These are phyloP conservation scores for Astrothelium subdiscretum DNA, from an alignment of 495 filamentous ascomycete genomes.

Conservation along the genomic window DNA sequence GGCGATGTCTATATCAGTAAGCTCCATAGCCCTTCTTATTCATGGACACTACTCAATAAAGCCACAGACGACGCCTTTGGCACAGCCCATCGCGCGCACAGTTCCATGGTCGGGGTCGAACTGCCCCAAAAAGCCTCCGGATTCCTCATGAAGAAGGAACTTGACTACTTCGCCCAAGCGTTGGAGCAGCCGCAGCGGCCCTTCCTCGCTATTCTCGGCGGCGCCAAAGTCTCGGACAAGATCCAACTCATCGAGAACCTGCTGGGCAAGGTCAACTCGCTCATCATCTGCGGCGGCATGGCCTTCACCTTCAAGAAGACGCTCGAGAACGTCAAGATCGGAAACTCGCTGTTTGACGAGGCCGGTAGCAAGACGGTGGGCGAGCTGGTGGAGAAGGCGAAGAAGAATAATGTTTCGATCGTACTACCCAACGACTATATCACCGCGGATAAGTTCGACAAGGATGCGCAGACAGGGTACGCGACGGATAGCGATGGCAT, in stretches of 20 bases:
- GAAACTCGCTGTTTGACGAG: constrained; percentile 88
- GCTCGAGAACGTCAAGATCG: constrained; percentile 78
- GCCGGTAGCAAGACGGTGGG: constrained; percentile 85
- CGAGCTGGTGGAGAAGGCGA: constrained; percentile 84
- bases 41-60: too few relatives aligned
- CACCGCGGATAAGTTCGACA: constrained; percentile 87
- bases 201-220: constrained; percentile 97
- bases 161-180: constrained; percentile 97
- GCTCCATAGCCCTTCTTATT: constrained; percentile 17
- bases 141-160: constrained; percentile 99
- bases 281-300: constrained; percentile 97
- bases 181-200: constrained; percentile 87
- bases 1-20: constrained; percentile 95
- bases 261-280: constrained; percentile 88
- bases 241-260: constrained; percentile 99
- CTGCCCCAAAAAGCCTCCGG: constrained; percentile 92
- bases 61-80: constrained; percentile 91
- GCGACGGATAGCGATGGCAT: constrained; percentile 86
- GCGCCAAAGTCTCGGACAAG: constrained; percentile 98
- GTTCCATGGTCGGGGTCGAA: constrained; percentile 95
- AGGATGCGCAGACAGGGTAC: constrained; percentile 66
- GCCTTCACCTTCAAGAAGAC: constrained; percentile 99
- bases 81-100: constrained; percentile 94
- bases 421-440: constrained; percentile 92
- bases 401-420: constrained; percentile 88